Evolutionary conservation across 805 yeast species (phyloP).

Genomic region (Spathaspora hagerdaliae): DNA sequence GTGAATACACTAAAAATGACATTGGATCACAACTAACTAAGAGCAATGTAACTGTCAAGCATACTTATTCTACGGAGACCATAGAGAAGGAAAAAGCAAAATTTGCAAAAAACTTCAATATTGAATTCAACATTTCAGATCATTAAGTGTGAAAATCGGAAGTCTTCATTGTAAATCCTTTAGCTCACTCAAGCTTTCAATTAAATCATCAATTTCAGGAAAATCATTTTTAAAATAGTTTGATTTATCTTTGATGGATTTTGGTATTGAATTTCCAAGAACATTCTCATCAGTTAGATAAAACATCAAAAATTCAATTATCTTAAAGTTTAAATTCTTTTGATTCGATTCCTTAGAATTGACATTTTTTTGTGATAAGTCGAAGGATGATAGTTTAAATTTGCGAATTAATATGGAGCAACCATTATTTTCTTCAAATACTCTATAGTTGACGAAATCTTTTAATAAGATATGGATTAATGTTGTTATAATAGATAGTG

Average conservation of each 20-base stretch:
- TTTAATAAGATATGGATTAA: conserved; percentile 57
- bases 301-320: conserved; percentile 66
- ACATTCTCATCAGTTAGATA: conserved; percentile 58
- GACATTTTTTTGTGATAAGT: conserved; percentile 1
- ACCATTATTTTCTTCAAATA: conserved; percentile 56
- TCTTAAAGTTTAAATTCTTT: conserved; percentile 56
- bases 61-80: not conserved
- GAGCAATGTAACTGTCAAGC: not conserved
- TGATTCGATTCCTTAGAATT: conserved; percentile 13
- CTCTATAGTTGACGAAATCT: conserved; percentile 52
- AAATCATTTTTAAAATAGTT: conserved; percentile 32
- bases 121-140: conserved; percentile 5
- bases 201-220: conserved; percentile 36
- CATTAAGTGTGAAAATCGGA: no score
- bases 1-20: not conserved
- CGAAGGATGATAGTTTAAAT: conserved; percentile 21
- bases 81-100: conserved; percentile 3
- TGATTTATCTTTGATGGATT: conserved; percentile 27
- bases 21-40: not conserved
- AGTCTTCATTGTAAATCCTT: conserved; percentile 12
- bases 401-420: conserved; percentile 46
- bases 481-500: conserved; percentile 44
- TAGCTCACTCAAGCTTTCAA: conserved; percentile 32
- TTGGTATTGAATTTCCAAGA: conserved; percentile 5
- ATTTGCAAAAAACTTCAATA: conserved; percentile 8